These are phyloP conservation scores for Astraeus odoratus DNA, from an alignment of 768 basidiomycete genomes.

Conservation along the genomic window DNA sequence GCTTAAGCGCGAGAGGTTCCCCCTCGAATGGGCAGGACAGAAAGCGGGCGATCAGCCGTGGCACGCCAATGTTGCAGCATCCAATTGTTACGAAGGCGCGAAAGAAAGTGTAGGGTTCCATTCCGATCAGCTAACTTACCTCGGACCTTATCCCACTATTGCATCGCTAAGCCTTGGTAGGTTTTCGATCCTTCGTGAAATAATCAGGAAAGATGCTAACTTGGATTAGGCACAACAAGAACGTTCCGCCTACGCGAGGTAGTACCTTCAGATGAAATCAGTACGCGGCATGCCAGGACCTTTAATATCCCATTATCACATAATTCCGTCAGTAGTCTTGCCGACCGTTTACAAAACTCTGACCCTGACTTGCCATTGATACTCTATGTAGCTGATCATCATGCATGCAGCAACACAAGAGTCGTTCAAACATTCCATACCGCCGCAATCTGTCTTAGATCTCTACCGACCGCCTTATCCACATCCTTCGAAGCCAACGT, in stretches of 20 bases:
- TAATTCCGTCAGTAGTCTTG: constrained; percentile 58
- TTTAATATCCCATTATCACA: constrained; percentile 72
- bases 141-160: constrained; percentile 82
- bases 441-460: constrained; percentile 65
- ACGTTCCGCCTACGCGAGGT: constrained; percentile 74
- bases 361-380: background rate
- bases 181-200: constrained; percentile 7
- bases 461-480: constrained; percentile 59
- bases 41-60: constrained; percentile 33
- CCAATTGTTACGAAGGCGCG: constrained; percentile 78
- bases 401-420: constrained; percentile 88
- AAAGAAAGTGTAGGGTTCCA: constrained; percentile 80
- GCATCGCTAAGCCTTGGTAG: constrained; percentile 76
- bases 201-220: background rate
- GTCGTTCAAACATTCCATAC: constrained; percentile 72
- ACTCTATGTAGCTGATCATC: constrained; percentile 61
- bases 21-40: constrained; percentile 58
- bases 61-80: constrained; percentile 81
- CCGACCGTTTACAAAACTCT: background rate
- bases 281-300: constrained; percentile 55
- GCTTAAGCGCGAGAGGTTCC: constrained; percentile 49
- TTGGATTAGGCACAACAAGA: constrained; percentile 51
- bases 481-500: constrained; percentile 15
- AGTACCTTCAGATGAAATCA: constrained; percentile 54
- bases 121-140: constrained; percentile 72